Evolutionary conservation across 2,329 filamentous ascomycete genomes (phyloP).

Genomic region (Colletotrichum sp.): DNA sequence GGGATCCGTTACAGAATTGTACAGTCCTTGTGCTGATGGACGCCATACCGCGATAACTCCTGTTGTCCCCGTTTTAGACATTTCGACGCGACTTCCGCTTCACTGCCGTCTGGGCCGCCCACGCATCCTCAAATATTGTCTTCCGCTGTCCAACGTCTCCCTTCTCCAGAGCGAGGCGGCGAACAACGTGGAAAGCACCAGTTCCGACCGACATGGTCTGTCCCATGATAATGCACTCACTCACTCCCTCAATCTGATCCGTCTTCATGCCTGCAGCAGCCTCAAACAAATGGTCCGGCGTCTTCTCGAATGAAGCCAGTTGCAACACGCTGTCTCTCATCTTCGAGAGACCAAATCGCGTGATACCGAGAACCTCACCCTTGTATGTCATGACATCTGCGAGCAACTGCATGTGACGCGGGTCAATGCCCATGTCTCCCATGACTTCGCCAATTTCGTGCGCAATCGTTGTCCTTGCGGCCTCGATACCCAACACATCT

Average conservation of each 20-base stretch:
- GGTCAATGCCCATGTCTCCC: constrained; percentile 94
- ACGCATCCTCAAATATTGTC: constrained; percentile 75
- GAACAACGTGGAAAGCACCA: constrained; percentile 87
- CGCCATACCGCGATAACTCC: constrained; percentile 1
- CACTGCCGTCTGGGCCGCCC: constrained; percentile 42
- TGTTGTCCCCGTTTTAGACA: neutral
- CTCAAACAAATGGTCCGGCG: constrained; percentile 95
- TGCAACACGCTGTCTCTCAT: constrained; percentile 95
- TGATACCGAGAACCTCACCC: constrained; percentile 95
- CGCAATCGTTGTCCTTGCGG: constrained; percentile 87
- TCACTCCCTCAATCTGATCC: constrained; percentile 91
- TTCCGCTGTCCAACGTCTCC: constrained; percentile 61
- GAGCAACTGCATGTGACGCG: constrained; percentile 95
- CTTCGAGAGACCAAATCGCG: constrained; percentile 93
- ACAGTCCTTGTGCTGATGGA: constrained; percentile 1
- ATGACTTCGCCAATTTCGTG: constrained; percentile 89
- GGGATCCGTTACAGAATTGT: neutral
- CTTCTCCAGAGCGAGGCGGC: constrained; percentile 71
- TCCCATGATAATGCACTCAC: constrained; percentile 97
- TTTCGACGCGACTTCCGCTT: constrained; percentile 16
- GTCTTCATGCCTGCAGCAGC: constrained; percentile 91
- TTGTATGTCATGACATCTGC: constrained; percentile 99
- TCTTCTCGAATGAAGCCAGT: constrained; percentile 96
- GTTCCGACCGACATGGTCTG: constrained; percentile 93
- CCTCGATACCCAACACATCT: constrained; percentile 92